Conservation (phyloP, 805 yeast genomes). For the Alloascoidea africana region DNA sequence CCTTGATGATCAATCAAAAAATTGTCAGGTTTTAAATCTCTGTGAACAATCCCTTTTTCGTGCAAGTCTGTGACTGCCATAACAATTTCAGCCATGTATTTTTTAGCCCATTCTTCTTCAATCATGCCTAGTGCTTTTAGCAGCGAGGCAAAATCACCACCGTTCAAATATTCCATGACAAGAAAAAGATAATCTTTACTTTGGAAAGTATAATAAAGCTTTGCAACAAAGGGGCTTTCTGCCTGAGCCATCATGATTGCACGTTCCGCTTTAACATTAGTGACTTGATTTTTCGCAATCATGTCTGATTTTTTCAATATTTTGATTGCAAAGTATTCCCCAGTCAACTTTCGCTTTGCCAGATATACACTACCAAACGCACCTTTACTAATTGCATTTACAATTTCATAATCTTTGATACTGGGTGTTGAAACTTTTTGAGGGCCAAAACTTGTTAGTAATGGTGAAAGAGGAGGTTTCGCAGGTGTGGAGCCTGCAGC, state of each 20-base stretch:
- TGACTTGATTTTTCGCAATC: conserved; percentile 94
- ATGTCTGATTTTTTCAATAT: conserved; percentile 84
- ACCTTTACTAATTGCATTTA: conserved; percentile 91
- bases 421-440: conserved; percentile 46
- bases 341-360: conserved; percentile 70
- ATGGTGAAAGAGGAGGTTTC: conserved; percentile 68
- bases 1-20: conserved; percentile 74
- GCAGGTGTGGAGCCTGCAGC: conserved; percentile 6
- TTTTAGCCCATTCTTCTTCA: conserved; percentile 69
- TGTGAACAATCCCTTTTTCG: conserved; percentile 76
- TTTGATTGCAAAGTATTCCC: conserved; percentile 92
- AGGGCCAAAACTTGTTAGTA: conserved; percentile 39
- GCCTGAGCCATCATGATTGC: conserved; percentile 98
- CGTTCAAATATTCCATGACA: conserved; percentile 93
- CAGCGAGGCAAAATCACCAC: conserved; percentile 90
- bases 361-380: conserved; percentile 94
- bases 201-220: conserved; percentile 77
- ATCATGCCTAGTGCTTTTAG: conserved; percentile 69
- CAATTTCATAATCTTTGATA: conserved; percentile 75
- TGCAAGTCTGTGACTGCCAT: conserved; percentile 88
- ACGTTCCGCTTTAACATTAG: conserved; percentile 86
- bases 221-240: conserved; percentile 87
- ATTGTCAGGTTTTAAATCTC: conserved; percentile 94
- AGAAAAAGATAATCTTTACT: conserved; percentile 72
- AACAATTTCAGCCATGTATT: conserved; percentile 80